These are phyloP conservation scores for Rhodofomes roseus DNA, from an alignment of 1,284 basidiomycete genomes.

Conservation along the genomic window DNA sequence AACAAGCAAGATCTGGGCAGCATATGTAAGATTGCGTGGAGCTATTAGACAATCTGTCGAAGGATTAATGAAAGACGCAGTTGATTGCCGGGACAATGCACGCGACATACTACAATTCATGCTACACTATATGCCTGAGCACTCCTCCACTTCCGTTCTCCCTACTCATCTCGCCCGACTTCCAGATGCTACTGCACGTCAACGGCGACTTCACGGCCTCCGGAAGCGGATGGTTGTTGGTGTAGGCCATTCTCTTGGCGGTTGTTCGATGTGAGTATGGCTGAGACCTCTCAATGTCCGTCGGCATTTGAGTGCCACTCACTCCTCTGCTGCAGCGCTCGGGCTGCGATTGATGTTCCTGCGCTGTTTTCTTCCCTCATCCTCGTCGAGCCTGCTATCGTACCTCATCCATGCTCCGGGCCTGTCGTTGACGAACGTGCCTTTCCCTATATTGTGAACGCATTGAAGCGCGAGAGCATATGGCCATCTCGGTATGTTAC, in stretches of 20 bases:
- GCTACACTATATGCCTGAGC: conserved; percentile 31
- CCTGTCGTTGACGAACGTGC: neutral
- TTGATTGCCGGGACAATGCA: conserved; percentile 43
- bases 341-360: conserved; percentile 62
- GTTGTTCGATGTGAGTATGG: neutral
- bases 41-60: neutral
- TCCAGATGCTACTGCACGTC: neutral
- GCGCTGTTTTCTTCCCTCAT: conserved; percentile 70
- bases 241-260: neutral
- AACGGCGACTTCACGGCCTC: neutral
- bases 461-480: conserved; percentile 54
- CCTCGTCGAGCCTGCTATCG: conserved; percentile 78
- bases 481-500: conserved; percentile 58
- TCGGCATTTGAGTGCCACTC: neutral
- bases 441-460: conserved; percentile 34
- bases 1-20: conserved; percentile 43
- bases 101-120: conserved; percentile 46
- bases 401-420: conserved; percentile 27
- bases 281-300: neutral
- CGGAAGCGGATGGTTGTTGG: neutral
- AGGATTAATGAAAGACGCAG: conserved; percentile 17
- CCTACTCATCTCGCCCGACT: neutral
- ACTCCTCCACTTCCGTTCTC: neutral
- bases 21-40: conserved; percentile 29
- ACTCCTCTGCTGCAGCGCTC: conserved; percentile 34